Evolutionary conservation across 192 early-diverging fungal species (phyloP), one percentile per base, ranked within the genome.

Genomic region (Umbelopsis vinacea): DNA sequence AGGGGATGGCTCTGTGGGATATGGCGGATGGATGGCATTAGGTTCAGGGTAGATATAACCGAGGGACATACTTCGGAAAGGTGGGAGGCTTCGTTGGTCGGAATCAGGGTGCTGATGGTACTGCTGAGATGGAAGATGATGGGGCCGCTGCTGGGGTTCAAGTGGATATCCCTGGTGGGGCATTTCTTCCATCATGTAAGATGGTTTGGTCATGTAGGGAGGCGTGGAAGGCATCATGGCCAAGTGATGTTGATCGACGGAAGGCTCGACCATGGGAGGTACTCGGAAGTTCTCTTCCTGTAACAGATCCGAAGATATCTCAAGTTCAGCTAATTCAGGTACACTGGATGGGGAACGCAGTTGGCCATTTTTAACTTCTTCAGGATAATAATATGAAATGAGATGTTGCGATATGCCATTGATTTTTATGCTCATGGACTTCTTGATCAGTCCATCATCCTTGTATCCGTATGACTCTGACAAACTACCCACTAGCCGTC

Each of bases 221-320:
- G 57, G 57, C 17, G 57, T 37, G 14, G 57, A 63, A 12, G 57
- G 57, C 57, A 63, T 43, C 40, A 43, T 63, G 33, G 33, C 33
- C 33, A 63, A 19, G 35, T 63, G 15, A 35, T 74, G 40, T 43
- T 43, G 53, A 46, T 68, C 73, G 35, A 38, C 29, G 21, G 52
- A 35, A 2, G 68, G 74, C 22, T 79, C 77, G 4, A 74, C 66
- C 24, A 74, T 55, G 26, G 85, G 87, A 55, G 85, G 85, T 40
- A 88, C 80, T 35, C 87, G 71, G 60, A 88, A 88, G 73, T 88
- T 86, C 52, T 88, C 85, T 73, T 86, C 86, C 52, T 79, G 76
- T 35, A 88, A 63, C 50, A 88, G 79, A 63, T 86, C 85, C 10
- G 85, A 80, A 33, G 85, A 83, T 24, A 88, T 88, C 74, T 88